These are phyloP conservation scores for Pseudopithomyces maydicus DNA, from an alignment of 2,329 filamentous ascomycete species.

Conservation along the genomic window DNA sequence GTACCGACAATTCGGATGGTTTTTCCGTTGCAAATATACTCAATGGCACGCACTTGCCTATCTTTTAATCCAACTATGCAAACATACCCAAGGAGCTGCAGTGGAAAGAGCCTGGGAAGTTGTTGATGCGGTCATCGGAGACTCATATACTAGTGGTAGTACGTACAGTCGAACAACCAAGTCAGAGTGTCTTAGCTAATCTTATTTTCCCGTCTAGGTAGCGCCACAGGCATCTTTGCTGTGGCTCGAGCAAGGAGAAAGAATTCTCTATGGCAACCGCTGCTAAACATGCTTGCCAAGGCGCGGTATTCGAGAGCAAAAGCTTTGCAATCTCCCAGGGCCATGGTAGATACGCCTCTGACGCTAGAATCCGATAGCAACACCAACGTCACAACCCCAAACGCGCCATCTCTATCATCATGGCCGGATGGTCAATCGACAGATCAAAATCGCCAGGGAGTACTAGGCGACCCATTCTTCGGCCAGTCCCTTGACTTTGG, in stretches of 20 bases:
- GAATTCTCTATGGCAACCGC: conserved; percentile 8
- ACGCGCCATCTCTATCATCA: neutral
- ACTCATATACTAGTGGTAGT: neutral
- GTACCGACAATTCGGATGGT: conserved; percentile 60
- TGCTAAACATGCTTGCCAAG: conserved; percentile 6
- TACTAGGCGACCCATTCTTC: conserved; percentile 10
- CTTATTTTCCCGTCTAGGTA: no score
- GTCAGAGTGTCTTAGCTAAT: no score
- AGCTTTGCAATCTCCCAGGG: neutral
- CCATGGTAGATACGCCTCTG: neutral
- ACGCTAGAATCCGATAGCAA: neutral
- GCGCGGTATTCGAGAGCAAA: conserved; percentile 2
- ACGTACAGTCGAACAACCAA: no score
- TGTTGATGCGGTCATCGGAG: conserved; percentile 39
- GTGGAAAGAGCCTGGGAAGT: conserved; percentile 56
- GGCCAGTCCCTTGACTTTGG: conserved; percentile 1
- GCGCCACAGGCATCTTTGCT: neutral
- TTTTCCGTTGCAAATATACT: conserved; percentile 61
- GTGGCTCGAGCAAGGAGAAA: neutral
- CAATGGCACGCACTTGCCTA: conserved; percentile 66
- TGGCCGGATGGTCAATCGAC: neutral
- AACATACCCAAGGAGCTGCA: conserved; percentile 53
- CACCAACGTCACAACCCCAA: neutral
- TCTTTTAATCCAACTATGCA: conserved; percentile 58
- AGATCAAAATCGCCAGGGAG: neutral